Evolutionary conservation across 306 rosid species (phyloP).

Genomic region (Glycine latifolia): DNA sequence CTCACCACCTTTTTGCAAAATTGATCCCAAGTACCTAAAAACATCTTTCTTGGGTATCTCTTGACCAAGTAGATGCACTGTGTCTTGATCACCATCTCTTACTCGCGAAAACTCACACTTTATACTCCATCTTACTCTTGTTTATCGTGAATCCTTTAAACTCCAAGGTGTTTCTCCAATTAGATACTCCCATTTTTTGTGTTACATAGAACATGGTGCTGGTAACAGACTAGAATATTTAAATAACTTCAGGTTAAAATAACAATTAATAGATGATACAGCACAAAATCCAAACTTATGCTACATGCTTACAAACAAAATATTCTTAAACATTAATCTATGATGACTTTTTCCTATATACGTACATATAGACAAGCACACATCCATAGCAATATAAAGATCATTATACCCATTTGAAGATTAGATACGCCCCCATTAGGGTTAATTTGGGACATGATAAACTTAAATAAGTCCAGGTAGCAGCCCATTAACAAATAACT

Average conservation of each 20-base stretch:
- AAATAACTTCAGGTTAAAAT: background rate
- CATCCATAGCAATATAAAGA: background rate
- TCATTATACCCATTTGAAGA: constrained; percentile 20
- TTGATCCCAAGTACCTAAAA: no score
- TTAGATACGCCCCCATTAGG: constrained; percentile 4
- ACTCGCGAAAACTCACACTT: no score
- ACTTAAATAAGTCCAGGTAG: background rate
- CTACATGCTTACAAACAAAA: background rate
- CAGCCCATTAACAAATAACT: constrained; percentile 37
- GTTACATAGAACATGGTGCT: constrained; percentile 24
- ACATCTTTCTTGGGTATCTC: no score
- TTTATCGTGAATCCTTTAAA: no score
- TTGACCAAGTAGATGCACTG: no score
- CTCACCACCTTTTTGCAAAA: no score
- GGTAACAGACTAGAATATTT: background rate
- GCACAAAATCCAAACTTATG: constrained; percentile 17
- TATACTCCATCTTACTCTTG: no score
- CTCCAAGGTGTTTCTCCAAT: no score
- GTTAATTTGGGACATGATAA: constrained; percentile 13
- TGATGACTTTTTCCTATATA: no score
- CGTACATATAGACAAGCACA: background rate
- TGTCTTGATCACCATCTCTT: no score
- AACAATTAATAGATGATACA: constrained; percentile 18
- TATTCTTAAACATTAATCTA: background rate
- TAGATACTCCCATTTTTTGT: constrained; percentile 7